Evolutionary conservation across 2,329 filamentous ascomycete species (phyloP).

Genomic region (Aspergillus sp.): DNA sequence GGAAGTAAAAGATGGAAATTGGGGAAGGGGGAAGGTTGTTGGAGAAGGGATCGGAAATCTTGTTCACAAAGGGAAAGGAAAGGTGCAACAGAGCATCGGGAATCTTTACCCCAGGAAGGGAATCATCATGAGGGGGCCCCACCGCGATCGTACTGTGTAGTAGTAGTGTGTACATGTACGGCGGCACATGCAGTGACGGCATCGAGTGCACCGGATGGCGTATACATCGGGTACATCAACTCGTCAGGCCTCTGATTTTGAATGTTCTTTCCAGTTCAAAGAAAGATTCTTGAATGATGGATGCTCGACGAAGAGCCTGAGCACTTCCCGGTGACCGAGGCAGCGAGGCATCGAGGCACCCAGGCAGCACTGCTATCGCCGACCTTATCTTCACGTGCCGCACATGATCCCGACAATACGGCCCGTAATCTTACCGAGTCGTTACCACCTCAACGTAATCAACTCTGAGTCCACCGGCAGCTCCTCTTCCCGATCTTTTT

Average conservation of each 20-base stretch:
- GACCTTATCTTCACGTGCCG: neutral
- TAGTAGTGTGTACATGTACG: too few species aligned
- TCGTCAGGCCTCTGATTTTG: too few species aligned
- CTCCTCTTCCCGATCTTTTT: conserved; percentile 2
- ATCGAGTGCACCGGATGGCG: too few species aligned
- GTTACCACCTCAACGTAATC: neutral
- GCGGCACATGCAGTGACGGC: too few species aligned
- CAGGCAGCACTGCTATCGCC: too few species aligned
- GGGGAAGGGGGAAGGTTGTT: neutral
- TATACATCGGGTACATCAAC: too few species aligned
- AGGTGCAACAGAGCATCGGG: neutral
- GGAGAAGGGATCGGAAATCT: neutral
- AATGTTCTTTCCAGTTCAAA: too few species aligned
- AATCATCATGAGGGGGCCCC: neutral
- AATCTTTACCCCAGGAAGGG: conserved; percentile 16
- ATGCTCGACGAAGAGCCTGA: too few species aligned
- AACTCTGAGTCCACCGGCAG: neutral
- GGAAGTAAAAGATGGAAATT: neutral
- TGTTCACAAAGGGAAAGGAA: conserved; percentile 4
- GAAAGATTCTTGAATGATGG: too few species aligned
- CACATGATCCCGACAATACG: neutral
- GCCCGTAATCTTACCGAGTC: neutral
- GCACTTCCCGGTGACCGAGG: too few species aligned
- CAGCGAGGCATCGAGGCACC: too few species aligned
- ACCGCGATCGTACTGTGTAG: too few species aligned